Evolutionary conservation across 495 filamentous ascomycete species (phyloP), one percentile per base, ranked within the genome.

Genomic region (Podospora anserina): DNA sequence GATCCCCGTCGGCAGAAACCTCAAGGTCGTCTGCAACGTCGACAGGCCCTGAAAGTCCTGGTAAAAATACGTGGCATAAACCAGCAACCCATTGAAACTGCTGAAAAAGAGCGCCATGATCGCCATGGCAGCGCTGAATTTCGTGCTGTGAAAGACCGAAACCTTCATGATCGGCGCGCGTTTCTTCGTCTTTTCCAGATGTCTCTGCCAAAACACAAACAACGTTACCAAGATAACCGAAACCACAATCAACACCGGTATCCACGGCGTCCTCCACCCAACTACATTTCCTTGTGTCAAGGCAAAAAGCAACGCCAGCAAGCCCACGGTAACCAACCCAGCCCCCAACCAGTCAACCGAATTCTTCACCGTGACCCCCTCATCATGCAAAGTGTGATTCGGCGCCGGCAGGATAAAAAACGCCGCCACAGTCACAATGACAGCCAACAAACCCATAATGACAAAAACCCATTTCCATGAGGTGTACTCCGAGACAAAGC

Each of bases 401-500:
- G 89, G 86, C 4, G 79, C 74, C 6, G 91, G 91, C 61, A 93
- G 88, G 44, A 90, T 86, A 70, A 87, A 85, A n/a, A 87, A 69
- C 9, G 86, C 89, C 19, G 88, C 78, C 18, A 84, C 76, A 0
- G 87, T 87, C 68, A 90, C 82, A 19, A 84, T 78, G 19, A 85
- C 79, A 56, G 87, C 90, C 16, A 91, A 80, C 54, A 91, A 85
- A 23, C 88, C 85, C 4, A 90, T 81, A 5, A 87, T 80, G 79
- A 87, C 91, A 67, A 91, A 91, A 0, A 89, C 84, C 82, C 86
- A 88, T 74, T 83, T 82, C 88, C 88, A 90, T 26, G 77, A 81
- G 6, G 82, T 73, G 67, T 85, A 89, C 60, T 86, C 71, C 1
- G 82, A 82, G 49, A 90, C 80, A 30, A 88, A 71, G 5, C 87